Evolutionary conservation across 2,329 filamentous ascomycete genomes (phyloP).

Genomic region (Aspergillus sclerotialis): DNA sequence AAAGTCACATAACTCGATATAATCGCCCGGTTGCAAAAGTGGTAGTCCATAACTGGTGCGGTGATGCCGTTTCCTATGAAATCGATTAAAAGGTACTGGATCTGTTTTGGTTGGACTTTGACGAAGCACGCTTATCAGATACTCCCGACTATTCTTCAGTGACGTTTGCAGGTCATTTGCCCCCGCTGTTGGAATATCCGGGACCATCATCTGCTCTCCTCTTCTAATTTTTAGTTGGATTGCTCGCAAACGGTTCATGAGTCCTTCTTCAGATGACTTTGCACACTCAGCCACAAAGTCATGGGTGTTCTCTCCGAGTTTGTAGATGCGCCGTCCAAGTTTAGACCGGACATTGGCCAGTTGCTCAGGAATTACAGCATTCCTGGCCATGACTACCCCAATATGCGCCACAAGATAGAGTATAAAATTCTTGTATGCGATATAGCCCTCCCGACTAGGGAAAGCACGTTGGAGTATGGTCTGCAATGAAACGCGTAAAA

Average conservation of each 20-base stretch:
- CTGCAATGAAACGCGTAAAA: conserved; percentile 48
- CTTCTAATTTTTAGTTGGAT: conserved; percentile 1
- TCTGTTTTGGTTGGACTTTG: too few species aligned
- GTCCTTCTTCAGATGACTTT: background rate
- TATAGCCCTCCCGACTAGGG: conserved; percentile 4
- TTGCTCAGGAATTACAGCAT: conserved; percentile 19
- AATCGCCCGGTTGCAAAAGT: too few species aligned
- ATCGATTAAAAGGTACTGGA: too few species aligned
- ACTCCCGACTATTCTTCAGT: too few species aligned
- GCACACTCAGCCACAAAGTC: conserved; percentile 7
- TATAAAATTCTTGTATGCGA: conserved; percentile 48
- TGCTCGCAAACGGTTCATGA: conserved; percentile 1
- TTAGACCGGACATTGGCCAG: conserved; percentile 40
- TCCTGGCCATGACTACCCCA: conserved; percentile 17
- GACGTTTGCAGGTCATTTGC: too few species aligned
- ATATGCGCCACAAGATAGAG: conserved; percentile 37
- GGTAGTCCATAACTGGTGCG: too few species aligned
- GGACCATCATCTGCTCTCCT: too few species aligned
- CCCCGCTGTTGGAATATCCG: too few species aligned
- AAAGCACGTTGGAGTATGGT: conserved; percentile 16
- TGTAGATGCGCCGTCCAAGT: conserved; percentile 36
- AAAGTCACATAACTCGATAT: too few species aligned
- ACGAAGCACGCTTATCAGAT: too few species aligned
- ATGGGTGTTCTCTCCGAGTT: conserved; percentile 24
- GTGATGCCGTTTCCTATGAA: too few species aligned